Evolutionary conservation across 257 asterid species (phyloP).

Genomic region (Echites panduratus): DNA sequence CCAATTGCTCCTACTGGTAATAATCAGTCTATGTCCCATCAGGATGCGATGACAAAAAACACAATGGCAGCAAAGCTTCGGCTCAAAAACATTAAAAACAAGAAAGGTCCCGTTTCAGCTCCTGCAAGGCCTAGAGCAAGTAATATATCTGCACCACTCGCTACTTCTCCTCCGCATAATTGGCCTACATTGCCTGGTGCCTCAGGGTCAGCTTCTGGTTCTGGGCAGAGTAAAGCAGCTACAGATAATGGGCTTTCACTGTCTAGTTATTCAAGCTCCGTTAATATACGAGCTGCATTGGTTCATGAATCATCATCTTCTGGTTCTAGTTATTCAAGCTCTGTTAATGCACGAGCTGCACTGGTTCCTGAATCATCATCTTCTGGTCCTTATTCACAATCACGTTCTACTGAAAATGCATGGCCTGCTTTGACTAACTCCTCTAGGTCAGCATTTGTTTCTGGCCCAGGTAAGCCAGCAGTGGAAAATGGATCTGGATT

Average conservation of each 20-base stretch:
- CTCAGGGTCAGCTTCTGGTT: conserved; percentile 50
- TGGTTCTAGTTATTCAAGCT: conserved; percentile 2
- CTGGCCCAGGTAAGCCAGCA: conserved; percentile 18
- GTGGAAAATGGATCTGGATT: conserved; percentile 31
- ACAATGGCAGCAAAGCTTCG: conserved; percentile 76
- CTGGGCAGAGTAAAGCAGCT: conserved; percentile 35
- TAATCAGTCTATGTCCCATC: conserved; percentile 46
- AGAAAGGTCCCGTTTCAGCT: conserved; percentile 36
- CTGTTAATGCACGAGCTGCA: conserved; percentile 3
- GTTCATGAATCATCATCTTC: conserved; percentile 11
- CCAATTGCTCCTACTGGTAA: conserved; percentile 38
- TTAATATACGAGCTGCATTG: not conserved
- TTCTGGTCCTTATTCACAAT: conserved; percentile 12
- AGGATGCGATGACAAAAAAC: conserved; percentile 37
- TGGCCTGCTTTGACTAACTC: conserved; percentile 27
- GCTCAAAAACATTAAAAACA: conserved; percentile 34
- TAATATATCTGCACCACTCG: conserved; percentile 32
- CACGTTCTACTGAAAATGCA: conserved; percentile 10
- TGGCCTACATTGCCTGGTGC: conserved; percentile 57
- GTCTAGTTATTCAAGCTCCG: conserved; percentile 4
- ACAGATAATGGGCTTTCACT: conserved; percentile 22
- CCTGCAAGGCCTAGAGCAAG: conserved; percentile 46
- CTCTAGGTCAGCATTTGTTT: conserved; percentile 17
- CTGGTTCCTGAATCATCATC: conserved; percentile 9
- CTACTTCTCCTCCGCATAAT: conserved; percentile 29